Evolutionary conservation across 306 rosid genomes (phyloP).

Genomic region (Pyrus betulifolia): DNA sequence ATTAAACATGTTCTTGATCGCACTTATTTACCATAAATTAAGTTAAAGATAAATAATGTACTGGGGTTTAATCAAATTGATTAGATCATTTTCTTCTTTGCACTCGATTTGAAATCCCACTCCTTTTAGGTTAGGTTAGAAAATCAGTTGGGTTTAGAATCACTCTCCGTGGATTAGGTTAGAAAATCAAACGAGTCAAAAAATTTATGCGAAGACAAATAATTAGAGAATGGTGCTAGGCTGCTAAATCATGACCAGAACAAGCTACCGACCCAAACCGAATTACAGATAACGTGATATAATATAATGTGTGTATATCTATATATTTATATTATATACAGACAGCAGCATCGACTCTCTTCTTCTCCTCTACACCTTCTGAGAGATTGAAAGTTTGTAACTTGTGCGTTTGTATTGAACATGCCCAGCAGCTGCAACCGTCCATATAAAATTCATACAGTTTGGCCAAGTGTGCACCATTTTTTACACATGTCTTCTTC

Average conservation of each 20-base stretch:
- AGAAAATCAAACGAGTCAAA: background rate
- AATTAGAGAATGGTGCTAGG: background rate
- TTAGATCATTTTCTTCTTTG: background rate
- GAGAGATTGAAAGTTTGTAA: background rate
- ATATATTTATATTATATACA: background rate
- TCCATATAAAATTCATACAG: slow-evolving; percentile 17
- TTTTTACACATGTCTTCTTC: background rate
- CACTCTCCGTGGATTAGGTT: background rate
- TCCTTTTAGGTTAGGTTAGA: background rate
- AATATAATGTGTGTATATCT: no score
- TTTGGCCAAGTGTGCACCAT: background rate
- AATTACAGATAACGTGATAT: background rate
- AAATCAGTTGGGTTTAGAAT: no score
- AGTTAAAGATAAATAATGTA: no score
- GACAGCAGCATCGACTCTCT: background rate
- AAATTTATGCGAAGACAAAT: background rate
- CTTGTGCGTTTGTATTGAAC: background rate
- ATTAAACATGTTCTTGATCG: background rate
- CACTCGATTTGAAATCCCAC: background rate
- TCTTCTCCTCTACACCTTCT: background rate
- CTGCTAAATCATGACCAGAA: background rate
- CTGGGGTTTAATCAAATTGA: background rate
- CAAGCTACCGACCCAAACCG: background rate
- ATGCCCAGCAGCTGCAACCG: background rate
- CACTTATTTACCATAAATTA: no score